Evolutionary conservation across 2,329 filamentous ascomycete genomes (phyloP), one percentile per base, ranked within the genome.

Genomic region (Trichoderma guizhouense): DNA sequence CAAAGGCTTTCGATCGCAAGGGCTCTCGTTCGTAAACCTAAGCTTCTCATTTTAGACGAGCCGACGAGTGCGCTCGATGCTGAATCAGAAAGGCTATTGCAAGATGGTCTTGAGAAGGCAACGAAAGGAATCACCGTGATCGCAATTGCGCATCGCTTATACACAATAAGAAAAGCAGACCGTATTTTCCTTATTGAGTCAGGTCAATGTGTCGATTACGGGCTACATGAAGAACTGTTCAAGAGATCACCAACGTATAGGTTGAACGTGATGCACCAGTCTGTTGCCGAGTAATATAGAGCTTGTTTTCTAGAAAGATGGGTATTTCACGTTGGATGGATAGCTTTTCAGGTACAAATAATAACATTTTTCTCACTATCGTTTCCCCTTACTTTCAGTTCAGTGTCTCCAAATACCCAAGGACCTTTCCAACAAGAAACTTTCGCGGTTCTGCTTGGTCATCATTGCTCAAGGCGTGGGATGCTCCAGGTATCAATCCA

Each of bases 1-100:
- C 92, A 94, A 77, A 85, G 91, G 2, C 77, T 94, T 21, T 87
- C 89, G 1, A 93, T 94, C 74, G 91, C 92, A 0, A 84, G 92
- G 9, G 91, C 91, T 2, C 83, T 93, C 0, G 83, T 92, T 2
- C 85, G 91, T 0, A 83, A 86, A 24, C 92, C 92, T 0, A 84
- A 88, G 64, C 82, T 94, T 2, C 79, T 93, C 14, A 85, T 94
- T 32, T 82, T 94, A 0, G 92, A 94, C 75, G 91, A 94, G 81
- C 88, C 90, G 7, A 93, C 92, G 0, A 89, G 87, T 34, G 90
- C 89, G 6, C 82, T 94, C 2, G 92, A 94, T 76, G 85, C 86
- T 0, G 87, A 88, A 76, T 89, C 85, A 32, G 89, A 91, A 14
- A 82, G 81, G 18, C 77, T 88, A 3, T 84, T 94, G 15, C 85